Evolutionary conservation across 2,329 filamentous ascomycete species (phyloP).

Genomic region (Verticillium nonalfalfae): DNA sequence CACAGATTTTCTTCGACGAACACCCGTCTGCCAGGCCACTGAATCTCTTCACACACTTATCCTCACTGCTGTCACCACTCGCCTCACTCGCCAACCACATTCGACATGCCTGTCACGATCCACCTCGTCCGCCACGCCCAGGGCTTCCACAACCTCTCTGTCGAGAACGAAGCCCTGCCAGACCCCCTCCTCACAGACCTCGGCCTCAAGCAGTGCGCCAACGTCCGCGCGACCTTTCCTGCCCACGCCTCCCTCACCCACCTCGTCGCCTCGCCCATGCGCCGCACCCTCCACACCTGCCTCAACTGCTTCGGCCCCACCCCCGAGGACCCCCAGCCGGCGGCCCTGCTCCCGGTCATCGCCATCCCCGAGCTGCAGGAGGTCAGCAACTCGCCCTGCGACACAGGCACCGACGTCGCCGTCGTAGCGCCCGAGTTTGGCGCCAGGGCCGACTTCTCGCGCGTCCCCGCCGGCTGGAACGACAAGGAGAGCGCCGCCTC

Average conservation of each 20-base stretch:
- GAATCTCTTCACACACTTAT: neutral
- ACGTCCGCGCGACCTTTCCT: slow-evolving; percentile 57
- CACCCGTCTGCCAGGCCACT: no score
- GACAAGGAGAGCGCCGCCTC: slow-evolving; percentile 46
- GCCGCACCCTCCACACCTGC: slow-evolving; percentile 75
- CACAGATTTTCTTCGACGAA: no score
- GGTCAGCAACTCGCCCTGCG: slow-evolving; percentile 66
- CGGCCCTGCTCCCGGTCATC: slow-evolving; percentile 39
- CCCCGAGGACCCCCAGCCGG: slow-evolving; percentile 21
- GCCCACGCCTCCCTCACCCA: slow-evolving; percentile 59
- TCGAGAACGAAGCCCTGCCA: slow-evolving; percentile 63
- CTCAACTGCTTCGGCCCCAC: slow-evolving; percentile 61
- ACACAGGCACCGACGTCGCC: slow-evolving; percentile 57
- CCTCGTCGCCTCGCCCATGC: slow-evolving; percentile 72
- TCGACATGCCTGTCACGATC: slow-evolving; percentile 45
- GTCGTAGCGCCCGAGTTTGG: slow-evolving; percentile 56
- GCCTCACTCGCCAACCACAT: neutral
- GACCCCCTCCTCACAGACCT: slow-evolving; percentile 73
- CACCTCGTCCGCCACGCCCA: slow-evolving; percentile 69
- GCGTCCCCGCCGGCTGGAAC: slow-evolving; percentile 65
- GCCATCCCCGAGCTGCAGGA: slow-evolving; percentile 76
- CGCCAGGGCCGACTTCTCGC: slow-evolving; percentile 53
- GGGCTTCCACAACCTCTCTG: slow-evolving; percentile 73
- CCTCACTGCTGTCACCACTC: neutral
- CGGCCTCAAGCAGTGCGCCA: slow-evolving; percentile 69